Evolutionary conservation across 179 eudicot genomes (phyloP), one percentile per base, ranked within the genome.

Genomic region (Silene noctiflora): DNA sequence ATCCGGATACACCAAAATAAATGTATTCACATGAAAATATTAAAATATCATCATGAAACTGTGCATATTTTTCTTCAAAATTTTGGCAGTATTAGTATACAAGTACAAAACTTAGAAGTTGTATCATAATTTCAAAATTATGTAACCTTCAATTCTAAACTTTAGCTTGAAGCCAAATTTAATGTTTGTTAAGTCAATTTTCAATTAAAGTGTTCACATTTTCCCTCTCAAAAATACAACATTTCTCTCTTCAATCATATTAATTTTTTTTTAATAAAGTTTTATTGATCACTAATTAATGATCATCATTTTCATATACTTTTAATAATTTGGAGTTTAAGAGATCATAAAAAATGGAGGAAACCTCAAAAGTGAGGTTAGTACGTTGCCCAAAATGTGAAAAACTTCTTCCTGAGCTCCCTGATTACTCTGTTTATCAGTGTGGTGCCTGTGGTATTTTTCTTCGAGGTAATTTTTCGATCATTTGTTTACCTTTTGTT

Each of bases 371-470:
- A 68, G 83, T 89, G 59, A 86, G 97, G 2, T 72, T 91, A 58
- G 97, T 94, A 84, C 89, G 91, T 64, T 93, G 98, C 81, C 98
- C 97, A 17, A 89, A 87, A 60, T 93, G 97, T 75, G 87, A 84
- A 59, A 90, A 87, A 72, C 80, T 91, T 29, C 89, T 94, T 8
- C 94, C 93, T 10, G 97, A 94, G 83, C 84, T 84, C 46, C 86
- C 87, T 12, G 90, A 89, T 83, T 90, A 79, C 83, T 85, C 93
- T 78, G 87, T 94, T 75, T 91, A 91, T 78, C 89, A 84, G 80
- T 91, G 98, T 83, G 95, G 94, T 75, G 94, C 96, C 4, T 94
- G 97, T 85, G 97, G 96, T 60, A 88, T 96, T 81, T 86, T 92
- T 84, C 90, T 92, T 65, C 63, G 87, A 81, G 97, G 98, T 94